Percentiles rank a stretch among this genome's conserved stretches.
Conservation (phyloP, 2,329 filamentous ascomycete genomes). For the Cladosporium colombiae region DNA sequence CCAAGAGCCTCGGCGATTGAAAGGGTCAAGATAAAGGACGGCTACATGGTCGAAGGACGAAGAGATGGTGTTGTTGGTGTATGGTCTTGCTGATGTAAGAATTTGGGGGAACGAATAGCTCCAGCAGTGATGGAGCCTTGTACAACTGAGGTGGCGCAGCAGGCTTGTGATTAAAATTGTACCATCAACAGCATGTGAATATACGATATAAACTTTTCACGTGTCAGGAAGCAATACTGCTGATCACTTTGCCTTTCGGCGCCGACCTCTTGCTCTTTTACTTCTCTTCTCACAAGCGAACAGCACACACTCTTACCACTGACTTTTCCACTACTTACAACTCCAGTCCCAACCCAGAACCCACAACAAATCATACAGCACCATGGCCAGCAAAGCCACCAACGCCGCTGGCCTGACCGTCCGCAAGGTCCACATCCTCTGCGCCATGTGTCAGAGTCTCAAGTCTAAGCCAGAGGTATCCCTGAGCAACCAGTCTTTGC, state of each 20-base stretch:
- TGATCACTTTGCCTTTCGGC: background rate
- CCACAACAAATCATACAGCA: background rate
- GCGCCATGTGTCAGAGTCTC: background rate
- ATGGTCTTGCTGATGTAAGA: slow-evolving; percentile 68
- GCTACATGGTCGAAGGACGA: slow-evolving; percentile 88
- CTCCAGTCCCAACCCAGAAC: background rate
- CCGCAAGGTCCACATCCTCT: slow-evolving; percentile 15
- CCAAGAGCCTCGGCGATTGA: slow-evolving; percentile 59
- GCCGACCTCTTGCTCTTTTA: background rate
- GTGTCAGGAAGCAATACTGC: background rate
- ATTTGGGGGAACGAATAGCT: background rate
- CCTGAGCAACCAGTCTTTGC: background rate
- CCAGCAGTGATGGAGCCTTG: slow-evolving; percentile 8
- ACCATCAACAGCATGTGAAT: slow-evolving; percentile 18
- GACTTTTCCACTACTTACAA: background rate
- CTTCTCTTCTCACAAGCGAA: background rate
- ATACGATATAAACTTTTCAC: slow-evolving; percentile 7
- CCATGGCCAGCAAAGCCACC: background rate
- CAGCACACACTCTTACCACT: background rate
- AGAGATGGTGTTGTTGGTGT: slow-evolving; percentile 85
- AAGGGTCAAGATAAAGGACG: slow-evolving; percentile 85
- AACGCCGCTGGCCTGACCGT: slow-evolving; percentile 1
- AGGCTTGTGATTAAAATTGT: slow-evolving; percentile 8
- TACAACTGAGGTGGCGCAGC: slow-evolving; percentile 4
- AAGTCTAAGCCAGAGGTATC: slow-evolving; percentile 13